Base-by-base conservation (phyloP, 2,329 filamentous ascomycete genomes). In the Hypoxylon sp. region DNA sequence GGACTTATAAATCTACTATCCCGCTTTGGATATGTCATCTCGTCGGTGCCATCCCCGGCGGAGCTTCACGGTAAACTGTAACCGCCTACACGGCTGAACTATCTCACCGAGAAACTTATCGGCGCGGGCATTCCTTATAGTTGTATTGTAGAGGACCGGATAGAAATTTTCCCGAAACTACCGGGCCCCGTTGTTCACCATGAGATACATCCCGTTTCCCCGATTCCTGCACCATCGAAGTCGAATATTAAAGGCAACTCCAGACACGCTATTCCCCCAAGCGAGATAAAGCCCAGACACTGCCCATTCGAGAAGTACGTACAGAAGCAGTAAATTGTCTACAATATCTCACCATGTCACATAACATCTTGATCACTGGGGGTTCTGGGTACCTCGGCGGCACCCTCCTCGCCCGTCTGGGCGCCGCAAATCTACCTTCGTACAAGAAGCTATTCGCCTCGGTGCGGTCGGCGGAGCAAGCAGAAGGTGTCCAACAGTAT, bases 341-440 rank as follows among this genome's bases (percentile, higher is more conserved):
- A 8, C 13, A n/a, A 17, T 30, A 49, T 49, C 8, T 42, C 25
- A 13, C 14, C 1, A 78, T 78, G 76, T 68, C 72, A 22, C 74
- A 75, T 64, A 82, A 83, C 49, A 80, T 86, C 56, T 81, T 86
- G 31, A 78, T 87, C 50, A 87, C 85, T 0, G 85, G 85, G 7
- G 84, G 72, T 30, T 86, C 85, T 0, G 86, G 86, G 25, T 88
- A 88, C 62, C 82, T 88, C 0, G 85, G 85, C 22, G 86, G 85
- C 2, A 82, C 80, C 0, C 75, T 88, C 2, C 81, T 88, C 4
- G 80, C 82, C 7, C 78, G 78, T 5, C 78, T 81, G 66, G 70
- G 74, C 1, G 60, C 66, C 2, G 77, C 80, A 27, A 72, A 76
- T 2, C 79, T 87, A 1, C 81, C 82, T 0, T 42, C 79, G 4